phyloP scores from a whole-genome alignment of 1,284 basidiomycete genomes.

The Melampsora abietis-canadensis region DNA sequence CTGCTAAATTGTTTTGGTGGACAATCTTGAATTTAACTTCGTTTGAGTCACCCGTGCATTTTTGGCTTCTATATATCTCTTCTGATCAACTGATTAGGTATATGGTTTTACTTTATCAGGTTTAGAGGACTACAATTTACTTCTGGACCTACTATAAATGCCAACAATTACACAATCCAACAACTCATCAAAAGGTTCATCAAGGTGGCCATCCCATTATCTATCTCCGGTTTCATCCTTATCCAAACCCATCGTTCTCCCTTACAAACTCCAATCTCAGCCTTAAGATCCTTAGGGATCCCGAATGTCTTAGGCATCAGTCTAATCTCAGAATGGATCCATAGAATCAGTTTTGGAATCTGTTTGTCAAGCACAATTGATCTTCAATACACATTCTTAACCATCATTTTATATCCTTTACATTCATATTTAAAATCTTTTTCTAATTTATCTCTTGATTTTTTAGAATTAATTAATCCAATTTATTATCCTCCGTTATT shows the following conservation, averaged over 20 bases:
- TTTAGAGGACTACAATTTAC: not conserved
- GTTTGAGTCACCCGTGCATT: too few species aligned
- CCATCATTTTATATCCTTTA: not conserved
- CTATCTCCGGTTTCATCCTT: not conserved
- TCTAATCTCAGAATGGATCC: not conserved
- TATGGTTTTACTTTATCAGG: too few species aligned
- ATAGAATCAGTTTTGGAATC: not conserved
- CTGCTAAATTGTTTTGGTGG: not conserved
- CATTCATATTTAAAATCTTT: not conserved
- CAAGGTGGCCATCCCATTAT: not conserved
- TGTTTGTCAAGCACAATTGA: not conserved
- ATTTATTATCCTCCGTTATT: conserved; percentile 1
- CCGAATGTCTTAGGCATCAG: not conserved
- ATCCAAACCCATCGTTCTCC: not conserved
- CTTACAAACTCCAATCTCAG: not conserved
- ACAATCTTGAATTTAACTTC: not conserved
- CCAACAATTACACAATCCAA: not conserved
- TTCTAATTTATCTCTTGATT: not conserved
- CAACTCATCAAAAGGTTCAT: not conserved
- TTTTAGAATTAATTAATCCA: not conserved
- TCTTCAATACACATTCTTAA: not conserved
- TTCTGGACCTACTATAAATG: not conserved
- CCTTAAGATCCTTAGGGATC: not conserved
- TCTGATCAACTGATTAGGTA: too few species aligned
- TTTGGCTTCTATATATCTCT: too few species aligned